A percentile compares a stretch with the other conserved stretches of the same genome.
Conservation (phyloP, 1,284 basidiomycete species). For the Ceratobasidium sp. region DNA sequence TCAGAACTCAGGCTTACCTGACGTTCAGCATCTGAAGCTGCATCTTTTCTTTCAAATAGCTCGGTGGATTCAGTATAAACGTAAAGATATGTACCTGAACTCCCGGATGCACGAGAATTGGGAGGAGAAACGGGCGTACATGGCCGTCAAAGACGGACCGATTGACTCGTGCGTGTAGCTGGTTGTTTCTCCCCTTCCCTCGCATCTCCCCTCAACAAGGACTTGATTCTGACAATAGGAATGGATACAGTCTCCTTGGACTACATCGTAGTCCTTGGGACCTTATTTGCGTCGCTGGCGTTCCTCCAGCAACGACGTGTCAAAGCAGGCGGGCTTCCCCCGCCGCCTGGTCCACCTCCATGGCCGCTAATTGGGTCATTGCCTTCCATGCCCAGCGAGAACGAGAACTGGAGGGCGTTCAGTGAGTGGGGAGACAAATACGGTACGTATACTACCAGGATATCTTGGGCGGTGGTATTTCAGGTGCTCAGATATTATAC, state of each 20-base stretch:
- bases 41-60: too few relatives aligned
- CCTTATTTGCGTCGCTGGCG: background rate
- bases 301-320: background rate
- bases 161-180: background rate
- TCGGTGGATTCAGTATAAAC: too few relatives aligned
- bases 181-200: background rate
- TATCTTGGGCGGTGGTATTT: background rate
- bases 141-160: background rate
- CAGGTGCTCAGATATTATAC: background rate
- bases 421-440: slow-evolving; percentile 32
- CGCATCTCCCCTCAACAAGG: background rate
- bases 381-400: background rate
- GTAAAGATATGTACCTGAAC: too few relatives aligned
- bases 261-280: background rate
- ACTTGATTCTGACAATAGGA: background rate
- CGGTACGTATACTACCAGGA: slow-evolving; percentile 3
- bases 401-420: background rate
- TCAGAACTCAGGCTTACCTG: too few relatives aligned
- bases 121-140: too few relatives aligned
- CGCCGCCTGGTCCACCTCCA: slow-evolving; percentile 8
- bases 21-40: too few relatives aligned
- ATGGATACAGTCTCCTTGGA: background rate
- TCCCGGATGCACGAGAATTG: too few relatives aligned
- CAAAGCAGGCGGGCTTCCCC: background rate
- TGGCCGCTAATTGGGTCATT: slow-evolving; percentile 30